phyloP scores from a whole-genome alignment of 805 yeast species.

The Tetrapisispora arboricola region DNA sequence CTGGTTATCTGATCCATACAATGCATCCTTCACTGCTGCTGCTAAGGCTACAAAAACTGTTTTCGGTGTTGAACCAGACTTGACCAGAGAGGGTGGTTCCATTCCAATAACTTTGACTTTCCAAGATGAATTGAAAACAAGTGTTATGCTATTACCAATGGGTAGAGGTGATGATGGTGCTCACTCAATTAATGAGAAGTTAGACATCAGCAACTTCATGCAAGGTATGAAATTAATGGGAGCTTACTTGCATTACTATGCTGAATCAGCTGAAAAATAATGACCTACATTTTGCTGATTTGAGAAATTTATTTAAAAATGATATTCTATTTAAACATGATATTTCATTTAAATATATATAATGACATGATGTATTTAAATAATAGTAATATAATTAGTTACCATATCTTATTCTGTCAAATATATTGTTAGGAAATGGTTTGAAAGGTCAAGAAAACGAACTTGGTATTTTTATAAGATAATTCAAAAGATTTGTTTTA shows the following conservation, averaged over 20 bases:
- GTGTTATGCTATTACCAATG: conserved; percentile 86
- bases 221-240: conserved; percentile 90
- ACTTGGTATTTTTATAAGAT: no score
- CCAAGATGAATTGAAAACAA: conserved; percentile 76
- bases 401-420: no score
- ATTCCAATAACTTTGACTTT: conserved; percentile 94
- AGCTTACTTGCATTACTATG: conserved; percentile 86
- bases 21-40: conserved; percentile 89
- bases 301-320: not conserved
- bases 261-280: conserved; percentile 29
- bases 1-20: conserved; percentile 93
- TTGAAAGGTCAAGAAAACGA: no score
- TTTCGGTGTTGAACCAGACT: conserved; percentile 91
- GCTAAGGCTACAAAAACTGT: conserved; percentile 88
- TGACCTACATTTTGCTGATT: not conserved
- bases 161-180: conserved; percentile 99
- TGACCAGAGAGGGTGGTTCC: conserved; percentile 98
- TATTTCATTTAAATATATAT: not conserved
- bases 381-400: not conserved
- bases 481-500: no score
- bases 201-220: conserved; percentile 79
- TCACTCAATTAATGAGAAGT: conserved; percentile 92
- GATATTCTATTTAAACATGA: no score
- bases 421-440: no score
- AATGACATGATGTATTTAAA: not conserved